Evolutionary conservation across 176 grass and related monocot species (phyloP).

Genomic region (Triticum dicoccoides): DNA sequence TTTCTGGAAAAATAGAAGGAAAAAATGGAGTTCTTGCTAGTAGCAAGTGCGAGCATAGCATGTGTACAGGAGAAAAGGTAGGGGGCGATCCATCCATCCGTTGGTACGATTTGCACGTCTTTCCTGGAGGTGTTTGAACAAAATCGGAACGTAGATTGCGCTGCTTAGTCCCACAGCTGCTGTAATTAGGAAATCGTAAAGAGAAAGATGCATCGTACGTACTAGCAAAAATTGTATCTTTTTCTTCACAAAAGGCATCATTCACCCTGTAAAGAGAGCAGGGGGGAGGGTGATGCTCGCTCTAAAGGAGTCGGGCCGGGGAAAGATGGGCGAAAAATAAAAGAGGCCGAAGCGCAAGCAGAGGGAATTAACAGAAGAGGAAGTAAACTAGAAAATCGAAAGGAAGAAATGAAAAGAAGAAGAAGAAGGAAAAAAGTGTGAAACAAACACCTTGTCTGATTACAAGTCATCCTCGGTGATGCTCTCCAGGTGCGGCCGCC

Average conservation of each 20-base stretch:
- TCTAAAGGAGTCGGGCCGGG: conserved; percentile 47
- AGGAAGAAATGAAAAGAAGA: conserved; percentile 18
- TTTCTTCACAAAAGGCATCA: conserved; percentile 46
- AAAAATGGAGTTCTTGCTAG: background rate
- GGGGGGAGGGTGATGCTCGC: conserved; percentile 34
- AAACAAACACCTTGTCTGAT: conserved; percentile 48
- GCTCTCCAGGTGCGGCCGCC: conserved; percentile 95
- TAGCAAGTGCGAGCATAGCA: background rate
- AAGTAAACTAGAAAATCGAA: conserved; percentile 14
- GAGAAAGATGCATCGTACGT: conserved; percentile 16
- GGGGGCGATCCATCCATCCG: background rate
- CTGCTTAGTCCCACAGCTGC: background rate
- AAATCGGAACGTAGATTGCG: background rate
- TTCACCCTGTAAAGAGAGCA: conserved; percentile 67
- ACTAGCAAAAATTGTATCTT: conserved; percentile 57
- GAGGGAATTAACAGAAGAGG: conserved; percentile 50
- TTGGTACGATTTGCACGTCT: conserved; percentile 6
- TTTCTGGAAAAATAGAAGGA: background rate
- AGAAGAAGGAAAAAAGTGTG: background rate
- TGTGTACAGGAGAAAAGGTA: background rate
- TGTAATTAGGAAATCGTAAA: conserved; percentile 34
- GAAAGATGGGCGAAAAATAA: conserved; percentile 32
- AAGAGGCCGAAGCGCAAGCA: conserved; percentile 30
- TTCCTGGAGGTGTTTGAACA: background rate
- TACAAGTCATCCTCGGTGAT: conserved; percentile 95